Evolutionary conservation across 2,329 filamentous ascomycete genomes (phyloP), one percentile per base, ranked within the genome.

Genomic region (Cercospora sesami): DNA sequence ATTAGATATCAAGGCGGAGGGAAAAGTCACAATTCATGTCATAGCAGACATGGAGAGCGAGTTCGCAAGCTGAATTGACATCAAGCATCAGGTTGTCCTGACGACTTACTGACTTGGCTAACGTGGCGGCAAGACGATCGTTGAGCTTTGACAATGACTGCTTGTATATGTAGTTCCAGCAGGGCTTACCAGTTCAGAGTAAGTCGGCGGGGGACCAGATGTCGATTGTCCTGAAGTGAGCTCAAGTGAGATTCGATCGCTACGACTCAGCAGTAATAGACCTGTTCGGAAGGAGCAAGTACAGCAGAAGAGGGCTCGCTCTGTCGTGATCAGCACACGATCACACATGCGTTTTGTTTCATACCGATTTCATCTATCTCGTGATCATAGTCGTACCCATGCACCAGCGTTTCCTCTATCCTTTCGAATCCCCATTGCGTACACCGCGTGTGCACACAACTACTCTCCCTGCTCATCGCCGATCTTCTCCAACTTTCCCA

Each of bases 401-500:
- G 48, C 48, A 55, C n/a, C 23, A 28, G 23, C 48, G 21, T 55
- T n/a, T 8, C 12, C 10, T 55, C 12, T 28, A 55, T 12, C 48
- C 23, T 55, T 28, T 55, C 7, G 2, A n/a, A 55, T 3, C 10
- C 6, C 23, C 23, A 16, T 9, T 28, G 23, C 48, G 48, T 28
- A n/a, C 5, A 30, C 2, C 1, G 16, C 36, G 48, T 55, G 23
- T 26, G 23, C 5, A 18, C 16, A 12, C 9, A 5, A 14, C 26
- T 68, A 70, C 64, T 72, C 70, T 33, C 68, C 67, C 30, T 83
- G 79, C 78, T 92, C 90, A 74, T 96, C 91, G 14, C 90, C 92
- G 77, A 97, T 87, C 88, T 98, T 98, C 85, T 98, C 93, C 73
- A 99, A 83, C 84, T 96, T 96, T 73, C 94, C 94, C 87, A 93